A percentile compares a stretch with the other conserved stretches of the same genome.
These are phyloP conservation scores for Paramecium sexaurelia DNA, from an alignment of 73 alveolate genomes.

Conservation along the genomic window DNA sequence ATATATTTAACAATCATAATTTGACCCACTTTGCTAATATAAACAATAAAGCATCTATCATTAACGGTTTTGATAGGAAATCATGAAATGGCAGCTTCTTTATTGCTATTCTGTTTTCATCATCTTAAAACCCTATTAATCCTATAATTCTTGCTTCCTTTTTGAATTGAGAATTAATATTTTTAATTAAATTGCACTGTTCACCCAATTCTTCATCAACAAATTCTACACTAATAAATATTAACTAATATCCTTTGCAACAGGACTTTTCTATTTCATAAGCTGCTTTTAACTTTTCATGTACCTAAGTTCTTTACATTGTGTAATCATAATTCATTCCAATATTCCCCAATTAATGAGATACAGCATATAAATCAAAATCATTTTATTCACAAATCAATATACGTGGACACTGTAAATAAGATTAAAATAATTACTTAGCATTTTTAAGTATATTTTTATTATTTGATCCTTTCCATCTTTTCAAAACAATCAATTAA, in stretches of 20 bases:
- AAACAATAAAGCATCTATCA: conserved; percentile 47
- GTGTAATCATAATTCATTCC: conserved; percentile 18
- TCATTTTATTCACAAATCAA: conserved; percentile 8
- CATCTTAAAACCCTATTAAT: conserved; percentile 23
- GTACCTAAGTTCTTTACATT: background rate
- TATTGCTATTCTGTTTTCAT: background rate
- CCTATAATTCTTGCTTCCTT: conserved; percentile 30
- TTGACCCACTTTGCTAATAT: conserved; percentile 37
- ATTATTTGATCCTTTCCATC: conserved; percentile 10
- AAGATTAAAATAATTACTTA: background rate
- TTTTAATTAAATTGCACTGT: background rate
- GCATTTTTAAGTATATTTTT: background rate
- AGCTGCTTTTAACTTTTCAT: background rate
- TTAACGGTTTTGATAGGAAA: conserved; percentile 19
- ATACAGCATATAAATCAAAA: conserved; percentile 28
- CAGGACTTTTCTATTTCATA: background rate
- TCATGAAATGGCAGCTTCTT: conserved; percentile 24
- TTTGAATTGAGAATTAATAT: background rate
- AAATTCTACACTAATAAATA: background rate
- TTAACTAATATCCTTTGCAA: conserved; percentile 11
- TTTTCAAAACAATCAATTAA: conserved; percentile 49
- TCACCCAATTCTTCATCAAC: conserved; percentile 25
- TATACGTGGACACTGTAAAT: background rate
- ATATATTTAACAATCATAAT: background rate
- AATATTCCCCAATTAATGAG: conserved; percentile 6